phyloP scores from a whole-genome alignment of 495 filamentous ascomycete species.

The Letharia lupina region DNA sequence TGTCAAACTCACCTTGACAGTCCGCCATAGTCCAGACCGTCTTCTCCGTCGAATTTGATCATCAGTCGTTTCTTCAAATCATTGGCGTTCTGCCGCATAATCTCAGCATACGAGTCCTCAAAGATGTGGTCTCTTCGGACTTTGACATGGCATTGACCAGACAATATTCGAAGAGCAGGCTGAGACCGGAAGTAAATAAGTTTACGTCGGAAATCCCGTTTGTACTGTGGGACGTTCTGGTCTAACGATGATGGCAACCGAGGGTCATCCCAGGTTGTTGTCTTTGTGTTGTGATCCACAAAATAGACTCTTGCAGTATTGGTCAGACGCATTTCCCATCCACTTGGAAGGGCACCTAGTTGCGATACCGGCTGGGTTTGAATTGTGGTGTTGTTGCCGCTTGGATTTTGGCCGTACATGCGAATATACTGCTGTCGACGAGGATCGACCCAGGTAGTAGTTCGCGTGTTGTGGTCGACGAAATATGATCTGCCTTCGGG shows the following conservation, averaged over 20 bases:
- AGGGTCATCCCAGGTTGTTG: constrained; percentile 99
- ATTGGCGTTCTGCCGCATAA: constrained; percentile 91
- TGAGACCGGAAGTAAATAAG: constrained; percentile 99
- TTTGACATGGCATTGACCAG: constrained; percentile 97
- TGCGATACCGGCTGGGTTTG: constrained; percentile 98
- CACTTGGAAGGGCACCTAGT: constrained; percentile 90
- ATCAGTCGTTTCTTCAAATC: constrained; percentile 97
- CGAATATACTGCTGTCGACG: constrained; percentile 95
- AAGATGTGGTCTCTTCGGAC: constrained; percentile 94
- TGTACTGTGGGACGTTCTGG: constrained; percentile 98
- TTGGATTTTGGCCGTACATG: constrained; percentile 82
- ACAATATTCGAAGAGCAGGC: constrained; percentile 87
- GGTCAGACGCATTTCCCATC: constrained; percentile 98
- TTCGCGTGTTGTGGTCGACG: constrained; percentile 98
- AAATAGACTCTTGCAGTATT: constrained; percentile 98
- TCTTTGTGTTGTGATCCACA: constrained; percentile 99
- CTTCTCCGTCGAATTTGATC: constrained; percentile 99
- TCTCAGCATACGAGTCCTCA: constrained; percentile 96
- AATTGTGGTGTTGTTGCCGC: constrained; percentile 69
- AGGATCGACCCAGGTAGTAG: constrained; percentile 99
- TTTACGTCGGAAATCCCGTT: constrained; percentile 96
- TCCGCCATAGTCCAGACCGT: constrained; percentile 96
- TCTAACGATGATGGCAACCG: constrained; percentile 91
- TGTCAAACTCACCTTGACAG: constrained; percentile 59
- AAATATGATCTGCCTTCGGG: constrained; percentile 94